phyloP scores from a whole-genome alignment of 805 yeast genomes.

The Kluyveromyces lactis region DNA sequence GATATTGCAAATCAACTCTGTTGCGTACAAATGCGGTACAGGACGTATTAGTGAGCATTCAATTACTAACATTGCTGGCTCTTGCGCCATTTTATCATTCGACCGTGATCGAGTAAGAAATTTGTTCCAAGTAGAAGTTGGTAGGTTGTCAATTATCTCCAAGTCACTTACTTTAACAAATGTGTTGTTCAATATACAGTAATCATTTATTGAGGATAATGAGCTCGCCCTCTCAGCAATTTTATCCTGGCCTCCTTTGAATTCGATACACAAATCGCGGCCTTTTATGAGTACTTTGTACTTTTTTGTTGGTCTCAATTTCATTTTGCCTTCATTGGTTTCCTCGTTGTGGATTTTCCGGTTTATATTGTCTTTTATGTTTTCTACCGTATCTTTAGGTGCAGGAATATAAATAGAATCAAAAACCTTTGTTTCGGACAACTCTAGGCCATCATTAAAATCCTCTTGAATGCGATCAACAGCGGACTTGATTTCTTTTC shows the following conservation, averaged over 20 bases:
- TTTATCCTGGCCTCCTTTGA: slow-evolving; percentile 32
- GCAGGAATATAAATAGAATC: slow-evolving; percentile 71
- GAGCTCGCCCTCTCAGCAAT: slow-evolving; percentile 31
- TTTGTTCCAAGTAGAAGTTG: slow-evolving; percentile 87
- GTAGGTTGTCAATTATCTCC: slow-evolving; percentile 65
- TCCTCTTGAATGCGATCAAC: slow-evolving; percentile 49
- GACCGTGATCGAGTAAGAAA: slow-evolving; percentile 62
- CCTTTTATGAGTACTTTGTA: slow-evolving; percentile 55
- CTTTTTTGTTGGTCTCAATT: slow-evolving; percentile 53
- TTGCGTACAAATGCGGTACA: slow-evolving; percentile 49
- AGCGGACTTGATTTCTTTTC: slow-evolving; percentile 55
- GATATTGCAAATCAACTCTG: slow-evolving; percentile 52
- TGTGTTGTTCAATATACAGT: slow-evolving; percentile 42
- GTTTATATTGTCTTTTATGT: slow-evolving; percentile 47
- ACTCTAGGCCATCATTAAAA: slow-evolving; percentile 6
- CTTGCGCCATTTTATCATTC: slow-evolving; percentile 43
- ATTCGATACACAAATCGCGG: slow-evolving; percentile 41
- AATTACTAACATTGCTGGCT: slow-evolving; percentile 49
- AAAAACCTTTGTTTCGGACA: slow-evolving; percentile 27
- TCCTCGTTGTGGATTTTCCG: slow-evolving; percentile 35
- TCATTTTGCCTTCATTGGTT: slow-evolving; percentile 36
- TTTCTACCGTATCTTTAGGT: slow-evolving; percentile 35
- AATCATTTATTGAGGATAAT: slow-evolving; percentile 28
- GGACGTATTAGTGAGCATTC: slow-evolving; percentile 57
- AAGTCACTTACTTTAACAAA: slow-evolving; percentile 45